These are phyloP conservation scores for Pisolithus albus DNA, from an alignment of 768 basidiomycete genomes.

Conservation along the genomic window DNA sequence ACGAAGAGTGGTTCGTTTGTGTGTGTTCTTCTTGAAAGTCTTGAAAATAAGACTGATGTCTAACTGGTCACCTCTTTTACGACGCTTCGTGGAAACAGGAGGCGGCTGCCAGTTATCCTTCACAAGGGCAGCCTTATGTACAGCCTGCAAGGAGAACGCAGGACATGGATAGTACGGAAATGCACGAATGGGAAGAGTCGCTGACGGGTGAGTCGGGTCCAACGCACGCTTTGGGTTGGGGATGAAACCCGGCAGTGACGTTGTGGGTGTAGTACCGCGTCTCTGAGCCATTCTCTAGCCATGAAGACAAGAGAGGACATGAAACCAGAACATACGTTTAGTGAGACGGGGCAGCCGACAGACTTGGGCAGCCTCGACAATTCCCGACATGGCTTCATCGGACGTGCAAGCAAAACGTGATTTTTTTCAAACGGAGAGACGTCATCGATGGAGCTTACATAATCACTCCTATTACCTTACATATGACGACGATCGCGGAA, in stretches of 20 bases:
- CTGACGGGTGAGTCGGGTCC: conserved; percentile 17
- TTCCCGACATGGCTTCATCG: conserved; percentile 8
- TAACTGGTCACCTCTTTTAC: conserved; percentile 1
- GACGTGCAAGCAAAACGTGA: too few relatives aligned
- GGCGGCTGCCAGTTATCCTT: conserved; percentile 11
- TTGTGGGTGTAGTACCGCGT: conserved; percentile 9
- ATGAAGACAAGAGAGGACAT: neutral
- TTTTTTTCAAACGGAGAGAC: neutral
- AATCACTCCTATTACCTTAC: neutral
- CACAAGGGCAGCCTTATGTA: conserved; percentile 17
- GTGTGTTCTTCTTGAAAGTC: conserved; percentile 2
- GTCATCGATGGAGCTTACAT: neutral
- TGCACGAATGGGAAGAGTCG: conserved; percentile 4
- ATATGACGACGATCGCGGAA: neutral
- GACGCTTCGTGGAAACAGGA: conserved; percentile 15
- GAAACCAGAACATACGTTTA: conserved; percentile 1
- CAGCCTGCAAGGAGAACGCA: conserved; percentile 17
- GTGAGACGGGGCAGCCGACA: neutral
- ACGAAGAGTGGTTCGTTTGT: conserved; percentile 2
- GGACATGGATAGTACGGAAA: conserved; percentile 15
- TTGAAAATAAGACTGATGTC: neutral
- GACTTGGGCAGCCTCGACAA: conserved; percentile 10
- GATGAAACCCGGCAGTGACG: conserved; percentile 9
- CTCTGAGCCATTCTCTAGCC: neutral
- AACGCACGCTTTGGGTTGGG: conserved; percentile 6